A percentile compares a stretch with the other conserved stretches of the same genome.
Evolutionary conservation across 2,329 filamentous ascomycete genomes (phyloP).

Genomic region (Venturiaceae sp.): DNA sequence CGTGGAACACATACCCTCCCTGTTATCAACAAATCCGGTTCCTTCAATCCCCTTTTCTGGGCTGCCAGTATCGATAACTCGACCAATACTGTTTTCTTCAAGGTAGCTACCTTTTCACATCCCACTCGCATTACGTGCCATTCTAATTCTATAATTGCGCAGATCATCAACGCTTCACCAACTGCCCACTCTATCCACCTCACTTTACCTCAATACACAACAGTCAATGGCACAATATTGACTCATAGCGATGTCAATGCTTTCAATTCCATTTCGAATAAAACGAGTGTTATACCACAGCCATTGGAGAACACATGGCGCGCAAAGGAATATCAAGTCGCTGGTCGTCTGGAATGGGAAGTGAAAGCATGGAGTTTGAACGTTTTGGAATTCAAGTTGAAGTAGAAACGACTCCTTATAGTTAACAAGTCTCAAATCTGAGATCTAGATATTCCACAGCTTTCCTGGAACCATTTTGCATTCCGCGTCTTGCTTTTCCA

Average conservation of each 20-base stretch:
- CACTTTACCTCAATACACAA: conserved; percentile 12
- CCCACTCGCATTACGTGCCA: background rate
- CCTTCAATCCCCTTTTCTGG: conserved; percentile 22
- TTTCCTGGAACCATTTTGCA: no score
- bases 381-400: conserved; percentile 5
- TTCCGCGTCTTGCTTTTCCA: no score
- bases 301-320: conserved; percentile 5
- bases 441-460: no score
- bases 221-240: conserved; percentile 19
- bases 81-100: conserved; percentile 10
- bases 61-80: conserved; percentile 16
- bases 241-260: conserved; percentile 14
- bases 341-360: conserved; percentile 4
- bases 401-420: no score
- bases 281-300: conserved; percentile 14
- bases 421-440: no score
- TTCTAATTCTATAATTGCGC: background rate
- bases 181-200: conserved; percentile 15
- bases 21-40: conserved; percentile 15
- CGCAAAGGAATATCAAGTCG: background rate
- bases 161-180: conserved; percentile 16
- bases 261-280: conserved; percentile 18
- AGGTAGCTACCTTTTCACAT: conserved; percentile 7
- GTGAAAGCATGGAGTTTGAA: conserved; percentile 1
- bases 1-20: conserved; percentile 20